Conservation (phyloP, 2,329 filamentous ascomycete genomes). For the Aureobasidium melanogenum region DNA sequence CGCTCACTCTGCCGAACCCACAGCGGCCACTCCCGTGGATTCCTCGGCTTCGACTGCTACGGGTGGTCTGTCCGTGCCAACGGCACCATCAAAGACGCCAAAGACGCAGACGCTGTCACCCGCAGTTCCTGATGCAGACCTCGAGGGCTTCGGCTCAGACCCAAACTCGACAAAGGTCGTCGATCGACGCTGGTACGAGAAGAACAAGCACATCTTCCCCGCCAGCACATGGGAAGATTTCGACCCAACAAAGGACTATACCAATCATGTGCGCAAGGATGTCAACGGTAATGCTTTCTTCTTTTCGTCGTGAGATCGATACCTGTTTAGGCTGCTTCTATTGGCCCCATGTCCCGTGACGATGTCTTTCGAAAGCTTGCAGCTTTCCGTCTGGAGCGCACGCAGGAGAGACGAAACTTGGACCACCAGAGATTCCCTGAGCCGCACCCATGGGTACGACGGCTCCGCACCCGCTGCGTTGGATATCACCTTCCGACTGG, state of each 20-base stretch:
- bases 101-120: slow-evolving; percentile 17
- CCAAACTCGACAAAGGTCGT: slow-evolving; percentile 84
- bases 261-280: slow-evolving; percentile 68
- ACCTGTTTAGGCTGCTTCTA: background rate
- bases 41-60: slow-evolving; percentile 1
- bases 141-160: slow-evolving; percentile 71
- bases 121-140: slow-evolving; percentile 41
- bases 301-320: slow-evolving; percentile 18
- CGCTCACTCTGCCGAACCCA: slow-evolving; percentile 54
- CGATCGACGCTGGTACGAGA: slow-evolving; percentile 91
- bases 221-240: slow-evolving; percentile 95
- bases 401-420: background rate
- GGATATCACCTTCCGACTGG: background rate
- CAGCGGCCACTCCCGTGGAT: slow-evolving; percentile 30
- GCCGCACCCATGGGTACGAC: background rate
- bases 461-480: slow-evolving; percentile 7
- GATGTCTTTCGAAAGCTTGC: background rate
- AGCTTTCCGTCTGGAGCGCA: background rate
- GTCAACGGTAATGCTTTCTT: slow-evolving; percentile 89
- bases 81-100: background rate
- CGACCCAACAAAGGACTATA: slow-evolving; percentile 81
- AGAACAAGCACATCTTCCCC: slow-evolving; percentile 96
- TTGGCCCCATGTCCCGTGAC: background rate
- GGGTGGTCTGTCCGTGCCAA: slow-evolving; percentile 13
- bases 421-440: background rate